A percentile compares a stretch with the other conserved stretches of the same genome.
Evolutionary conservation across 495 filamentous ascomycete genomes (phyloP).

Genomic region (Diplogelasinospora grovesii): DNA sequence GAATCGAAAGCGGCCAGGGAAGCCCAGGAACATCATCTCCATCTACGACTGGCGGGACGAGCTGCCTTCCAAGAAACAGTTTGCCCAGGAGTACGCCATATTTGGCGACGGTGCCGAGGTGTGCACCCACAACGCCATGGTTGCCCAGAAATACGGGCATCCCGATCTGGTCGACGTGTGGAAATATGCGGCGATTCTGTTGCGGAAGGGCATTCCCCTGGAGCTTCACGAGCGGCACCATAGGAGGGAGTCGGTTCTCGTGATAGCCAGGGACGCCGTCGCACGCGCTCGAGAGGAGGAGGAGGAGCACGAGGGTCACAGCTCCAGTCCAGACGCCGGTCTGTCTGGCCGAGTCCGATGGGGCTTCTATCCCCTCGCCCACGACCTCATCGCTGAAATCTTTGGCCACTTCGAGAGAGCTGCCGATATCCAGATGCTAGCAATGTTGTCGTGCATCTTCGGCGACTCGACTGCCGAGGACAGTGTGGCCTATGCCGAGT

Average conservation of each 20-base stretch:
- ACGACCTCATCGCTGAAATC: constrained; percentile 60
- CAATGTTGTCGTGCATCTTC: constrained; percentile 88
- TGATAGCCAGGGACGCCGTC: constrained; percentile 53
- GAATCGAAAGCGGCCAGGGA: constrained; percentile 34
- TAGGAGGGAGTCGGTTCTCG: constrained; percentile 49
- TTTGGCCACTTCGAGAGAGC: constrained; percentile 74
- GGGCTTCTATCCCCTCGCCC: constrained; percentile 77
- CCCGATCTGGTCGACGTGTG: constrained; percentile 76
- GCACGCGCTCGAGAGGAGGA: constrained; percentile 41
- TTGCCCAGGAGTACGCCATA: constrained; percentile 76
- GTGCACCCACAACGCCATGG: constrained; percentile 72
- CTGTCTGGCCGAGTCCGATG: constrained; percentile 67
- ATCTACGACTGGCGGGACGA: constrained; percentile 62
- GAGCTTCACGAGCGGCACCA: constrained; percentile 46
- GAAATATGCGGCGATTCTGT: constrained; percentile 68
- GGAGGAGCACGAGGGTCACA: constrained; percentile 11
- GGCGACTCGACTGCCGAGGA: constrained; percentile 53
- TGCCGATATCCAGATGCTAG: constrained; percentile 87
- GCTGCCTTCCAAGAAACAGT: constrained; percentile 66
- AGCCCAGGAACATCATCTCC: constrained; percentile 53
- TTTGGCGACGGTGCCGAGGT: constrained; percentile 73
- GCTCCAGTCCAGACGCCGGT: constrained; percentile 12
- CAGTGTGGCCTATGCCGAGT: constrained; percentile 40
- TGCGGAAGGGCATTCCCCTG: constrained; percentile 68
- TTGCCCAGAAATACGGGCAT: constrained; percentile 68